These are phyloP conservation scores for Nicotiana undulata DNA, from an alignment of 257 asterid species.

Conservation along the genomic window DNA sequence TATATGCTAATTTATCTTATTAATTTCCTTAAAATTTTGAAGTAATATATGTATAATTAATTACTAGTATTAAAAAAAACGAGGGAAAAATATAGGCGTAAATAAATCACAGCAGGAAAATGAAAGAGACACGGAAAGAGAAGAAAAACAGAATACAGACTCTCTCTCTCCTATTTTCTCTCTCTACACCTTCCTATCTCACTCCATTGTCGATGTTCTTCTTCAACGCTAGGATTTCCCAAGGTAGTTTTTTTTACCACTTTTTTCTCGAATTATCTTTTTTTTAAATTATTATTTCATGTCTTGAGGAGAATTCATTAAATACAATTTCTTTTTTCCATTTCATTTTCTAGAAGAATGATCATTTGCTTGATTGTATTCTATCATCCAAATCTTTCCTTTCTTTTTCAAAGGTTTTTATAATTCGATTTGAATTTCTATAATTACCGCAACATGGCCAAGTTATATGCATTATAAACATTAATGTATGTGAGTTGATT, in stretches of 20 bases:
- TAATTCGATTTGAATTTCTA: neutral
- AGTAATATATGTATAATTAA: neutral
- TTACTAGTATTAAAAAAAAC: neutral
- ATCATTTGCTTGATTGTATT: neutral
- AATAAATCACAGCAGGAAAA: neutral
- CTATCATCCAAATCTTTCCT: neutral
- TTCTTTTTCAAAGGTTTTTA: neutral
- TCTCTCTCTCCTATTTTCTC: slow-evolving; percentile 8
- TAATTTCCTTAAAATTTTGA: neutral
- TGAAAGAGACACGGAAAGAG: neutral
- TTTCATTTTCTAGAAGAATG: neutral
- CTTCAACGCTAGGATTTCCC: slow-evolving; percentile 9
- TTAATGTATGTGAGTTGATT: neutral
- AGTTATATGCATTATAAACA: slow-evolving; percentile 1
- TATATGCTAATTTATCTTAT: neutral
- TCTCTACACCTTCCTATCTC: slow-evolving; percentile 17
- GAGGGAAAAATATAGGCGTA: neutral
- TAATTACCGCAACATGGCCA: slow-evolving; percentile 9
- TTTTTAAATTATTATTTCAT: neutral
- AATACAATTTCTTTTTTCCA: neutral
- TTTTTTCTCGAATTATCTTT: neutral
- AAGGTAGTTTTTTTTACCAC: slow-evolving; percentile 19
- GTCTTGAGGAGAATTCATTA: neutral
- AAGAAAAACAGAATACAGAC: neutral
- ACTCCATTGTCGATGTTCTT: slow-evolving; percentile 32